Conservation (phyloP, 2,329 filamentous ascomycete genomes). For the Rugonectria rugulosa region DNA sequence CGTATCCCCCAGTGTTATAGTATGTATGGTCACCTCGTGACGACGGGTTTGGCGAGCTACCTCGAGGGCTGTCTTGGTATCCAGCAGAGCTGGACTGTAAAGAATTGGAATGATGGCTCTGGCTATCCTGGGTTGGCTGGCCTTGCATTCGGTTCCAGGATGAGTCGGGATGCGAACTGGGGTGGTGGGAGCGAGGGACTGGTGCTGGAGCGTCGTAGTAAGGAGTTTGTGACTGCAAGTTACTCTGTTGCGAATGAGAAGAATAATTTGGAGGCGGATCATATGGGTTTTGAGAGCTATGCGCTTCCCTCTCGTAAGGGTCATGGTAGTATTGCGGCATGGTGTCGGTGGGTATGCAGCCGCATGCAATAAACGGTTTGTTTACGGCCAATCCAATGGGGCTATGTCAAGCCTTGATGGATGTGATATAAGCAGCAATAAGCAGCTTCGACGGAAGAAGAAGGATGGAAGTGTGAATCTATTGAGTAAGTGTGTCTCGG, state of each 20-base stretch:
- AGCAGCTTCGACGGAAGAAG: constrained; percentile 26
- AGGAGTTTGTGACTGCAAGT: constrained; percentile 28
- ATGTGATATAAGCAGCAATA: constrained; percentile 34
- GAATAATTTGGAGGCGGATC: constrained; percentile 33
- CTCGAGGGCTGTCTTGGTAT: constrained; percentile 31
- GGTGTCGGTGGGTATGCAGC: constrained; percentile 26
- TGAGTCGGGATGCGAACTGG: constrained; percentile 36
- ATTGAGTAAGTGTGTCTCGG: constrained; percentile 19
- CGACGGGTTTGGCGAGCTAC: constrained; percentile 16
- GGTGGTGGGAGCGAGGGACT: constrained; percentile 27
- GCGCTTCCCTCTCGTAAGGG: constrained; percentile 47
- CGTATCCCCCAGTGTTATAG: constrained; percentile 27
- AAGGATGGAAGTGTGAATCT: constrained; percentile 14
- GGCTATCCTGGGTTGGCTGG: constrained; percentile 28
- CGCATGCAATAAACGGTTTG: constrained; percentile 19
- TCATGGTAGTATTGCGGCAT: constrained; percentile 46
- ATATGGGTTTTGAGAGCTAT: constrained; percentile 40
- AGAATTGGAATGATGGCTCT: constrained; percentile 27
- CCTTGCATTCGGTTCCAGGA: constrained; percentile 30
- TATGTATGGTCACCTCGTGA: constrained; percentile 33
- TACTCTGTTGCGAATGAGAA: constrained; percentile 31
- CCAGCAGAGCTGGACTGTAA: constrained; percentile 30
- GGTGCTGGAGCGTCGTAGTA: constrained; percentile 40
- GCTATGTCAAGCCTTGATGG: constrained; percentile 24
- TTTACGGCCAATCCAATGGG: constrained; percentile 11